These are phyloP conservation scores for Chrysopogon serrulatus DNA, from an alignment of 176 grass and related monocot genomes.

Conservation along the genomic window DNA sequence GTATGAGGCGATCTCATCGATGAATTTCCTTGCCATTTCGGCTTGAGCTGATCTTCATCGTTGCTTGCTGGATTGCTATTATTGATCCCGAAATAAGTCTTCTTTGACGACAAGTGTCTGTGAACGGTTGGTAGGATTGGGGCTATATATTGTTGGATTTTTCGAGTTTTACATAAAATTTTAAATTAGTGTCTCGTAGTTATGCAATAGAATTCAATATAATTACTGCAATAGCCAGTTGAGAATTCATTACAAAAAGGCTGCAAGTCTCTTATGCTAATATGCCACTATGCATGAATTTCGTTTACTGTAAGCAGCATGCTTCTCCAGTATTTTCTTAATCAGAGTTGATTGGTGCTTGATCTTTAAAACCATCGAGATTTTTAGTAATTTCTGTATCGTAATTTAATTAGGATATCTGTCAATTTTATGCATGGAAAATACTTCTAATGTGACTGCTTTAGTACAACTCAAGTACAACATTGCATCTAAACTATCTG, in stretches of 20 bases:
- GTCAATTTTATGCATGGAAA: not conserved
- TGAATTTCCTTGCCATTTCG: constrained; percentile 4
- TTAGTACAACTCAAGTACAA: not conserved
- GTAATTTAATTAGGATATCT: not conserved
- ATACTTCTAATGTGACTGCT: not conserved
- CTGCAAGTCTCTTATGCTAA: not conserved
- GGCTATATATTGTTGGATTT: not conserved
- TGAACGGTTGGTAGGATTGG: not conserved
- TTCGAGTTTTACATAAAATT: not conserved
- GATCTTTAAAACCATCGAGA: not conserved
- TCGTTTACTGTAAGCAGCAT: not conserved
- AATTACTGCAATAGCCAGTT: not conserved
- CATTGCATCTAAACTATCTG: not conserved
- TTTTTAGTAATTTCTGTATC: not conserved
- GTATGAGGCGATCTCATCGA: constrained; percentile 24
- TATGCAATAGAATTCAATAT: not conserved
- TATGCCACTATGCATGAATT: not conserved
- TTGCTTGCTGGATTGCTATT: not conserved
- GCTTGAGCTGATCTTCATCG: not conserved
- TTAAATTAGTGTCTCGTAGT: not conserved
- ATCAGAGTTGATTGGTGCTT: not conserved
- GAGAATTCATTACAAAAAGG: not conserved
- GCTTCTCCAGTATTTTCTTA: not conserved
- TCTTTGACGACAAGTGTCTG: not conserved
- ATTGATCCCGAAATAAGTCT: not conserved